Percentiles rank a stretch among this genome's conserved stretches.
These are phyloP conservation scores for Vigna radiata DNA, from an alignment of 306 rosid species.

Conservation along the genomic window DNA sequence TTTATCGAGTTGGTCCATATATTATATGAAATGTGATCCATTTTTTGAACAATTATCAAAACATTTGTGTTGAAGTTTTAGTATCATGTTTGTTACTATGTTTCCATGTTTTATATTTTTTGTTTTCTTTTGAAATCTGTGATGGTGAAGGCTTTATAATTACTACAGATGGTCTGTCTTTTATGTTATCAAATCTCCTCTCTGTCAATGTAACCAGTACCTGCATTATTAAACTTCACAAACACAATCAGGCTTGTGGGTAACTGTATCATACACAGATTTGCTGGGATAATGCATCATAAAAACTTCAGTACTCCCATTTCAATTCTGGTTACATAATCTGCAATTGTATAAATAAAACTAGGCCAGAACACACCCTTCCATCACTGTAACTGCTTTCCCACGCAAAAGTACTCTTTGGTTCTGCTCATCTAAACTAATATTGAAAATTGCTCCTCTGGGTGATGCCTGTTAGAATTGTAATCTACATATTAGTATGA, in stretches of 20 bases:
- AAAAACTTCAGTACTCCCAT: not conserved
- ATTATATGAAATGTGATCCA: too few species aligned
- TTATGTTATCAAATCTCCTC: too few species aligned
- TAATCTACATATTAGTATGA: conserved; percentile 6
- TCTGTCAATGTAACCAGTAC: not conserved
- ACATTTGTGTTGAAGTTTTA: too few species aligned
- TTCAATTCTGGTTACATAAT: not conserved
- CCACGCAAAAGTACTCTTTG: conserved; percentile 75
- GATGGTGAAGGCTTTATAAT: too few species aligned
- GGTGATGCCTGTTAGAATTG: conserved; percentile 71
- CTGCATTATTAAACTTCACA: not conserved
- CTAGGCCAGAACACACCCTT: conserved; percentile 68
- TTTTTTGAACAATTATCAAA: too few species aligned
- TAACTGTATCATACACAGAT: not conserved
- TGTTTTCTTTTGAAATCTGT: too few species aligned
- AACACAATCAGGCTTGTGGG: not conserved
- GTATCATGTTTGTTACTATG: too few species aligned
- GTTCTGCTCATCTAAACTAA: conserved; percentile 71
- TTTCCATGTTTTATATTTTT: too few species aligned
- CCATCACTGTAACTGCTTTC: conserved; percentile 73
- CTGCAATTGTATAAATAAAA: not conserved
- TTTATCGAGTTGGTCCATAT: too few species aligned
- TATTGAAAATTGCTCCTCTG: conserved; percentile 67
- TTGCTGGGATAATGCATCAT: not conserved
- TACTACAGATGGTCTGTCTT: too few species aligned